These are phyloP conservation scores for Omphalea diandra DNA, from an alignment of 441 rosid genomes.

Conservation along the genomic window DNA sequence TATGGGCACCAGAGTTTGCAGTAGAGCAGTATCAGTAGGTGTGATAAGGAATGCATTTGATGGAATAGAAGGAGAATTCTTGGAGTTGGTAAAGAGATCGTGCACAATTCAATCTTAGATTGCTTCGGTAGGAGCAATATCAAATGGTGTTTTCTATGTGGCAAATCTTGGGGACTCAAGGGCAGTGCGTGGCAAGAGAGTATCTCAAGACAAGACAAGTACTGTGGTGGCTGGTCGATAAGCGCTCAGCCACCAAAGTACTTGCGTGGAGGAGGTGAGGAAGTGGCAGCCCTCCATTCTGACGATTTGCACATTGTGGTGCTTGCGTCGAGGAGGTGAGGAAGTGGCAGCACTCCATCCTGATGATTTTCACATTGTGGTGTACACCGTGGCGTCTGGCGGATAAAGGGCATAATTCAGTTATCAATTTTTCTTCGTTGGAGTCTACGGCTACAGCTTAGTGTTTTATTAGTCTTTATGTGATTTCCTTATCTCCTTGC, in stretches of 20 bases:
- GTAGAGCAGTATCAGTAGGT: constrained; percentile 52
- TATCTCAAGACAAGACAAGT: constrained; percentile 16
- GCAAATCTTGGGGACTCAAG: constrained; percentile 72
- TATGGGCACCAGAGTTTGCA: constrained; percentile 40
- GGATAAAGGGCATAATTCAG: constrained; percentile 70
- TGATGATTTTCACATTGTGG: constrained; percentile 56
- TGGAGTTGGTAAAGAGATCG: constrained; percentile 42
- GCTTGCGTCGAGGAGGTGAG: too few relatives aligned
- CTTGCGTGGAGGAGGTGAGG: constrained; percentile 57
- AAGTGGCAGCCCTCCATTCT: too few relatives aligned
- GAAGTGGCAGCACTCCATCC: constrained; percentile 71
- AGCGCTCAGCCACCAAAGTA: constrained; percentile 60
- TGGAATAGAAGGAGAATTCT: constrained; percentile 53
- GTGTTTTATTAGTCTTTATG: too few relatives aligned
- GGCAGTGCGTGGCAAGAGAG: constrained; percentile 52
- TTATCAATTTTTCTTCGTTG: too few relatives aligned
- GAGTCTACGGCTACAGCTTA: too few relatives aligned
- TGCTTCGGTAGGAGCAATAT: constrained; percentile 49
- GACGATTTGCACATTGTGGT: too few relatives aligned
- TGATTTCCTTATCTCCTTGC: not conserved
- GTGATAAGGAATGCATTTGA: constrained; percentile 53
- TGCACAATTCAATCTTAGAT: constrained; percentile 47
- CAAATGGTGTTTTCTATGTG: constrained; percentile 43
- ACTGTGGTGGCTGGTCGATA: constrained; percentile 51
- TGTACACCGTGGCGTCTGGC: constrained; percentile 55